Conservation (phyloP, 805 yeast genomes). For the Candida khao-thaluensis region DNA sequence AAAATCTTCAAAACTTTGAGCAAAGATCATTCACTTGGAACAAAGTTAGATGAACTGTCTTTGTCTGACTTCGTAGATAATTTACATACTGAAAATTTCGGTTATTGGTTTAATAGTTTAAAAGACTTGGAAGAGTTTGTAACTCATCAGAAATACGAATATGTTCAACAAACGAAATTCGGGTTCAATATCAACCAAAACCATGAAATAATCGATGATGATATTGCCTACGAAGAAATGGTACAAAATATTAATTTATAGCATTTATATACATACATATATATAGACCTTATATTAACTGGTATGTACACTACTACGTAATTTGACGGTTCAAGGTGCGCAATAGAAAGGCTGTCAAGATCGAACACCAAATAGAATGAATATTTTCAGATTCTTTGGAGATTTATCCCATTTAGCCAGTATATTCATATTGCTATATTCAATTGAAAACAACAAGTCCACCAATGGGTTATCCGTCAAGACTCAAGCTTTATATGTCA, state of each 20-base stretch:
- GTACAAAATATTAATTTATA: conserved; percentile 10
- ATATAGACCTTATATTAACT: no score
- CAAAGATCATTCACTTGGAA: conserved; percentile 7
- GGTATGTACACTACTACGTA: no score
- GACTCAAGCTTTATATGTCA: conserved; percentile 74
- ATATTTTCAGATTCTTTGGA: conserved; percentile 49
- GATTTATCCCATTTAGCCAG: conserved; percentile 84
- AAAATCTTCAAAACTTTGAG: conserved; percentile 23
- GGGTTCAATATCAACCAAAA: conserved; percentile 14
- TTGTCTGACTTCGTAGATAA: conserved; percentile 18
- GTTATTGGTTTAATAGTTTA: conserved; percentile 17
- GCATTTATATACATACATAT: background rate
- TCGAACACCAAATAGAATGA: conserved; percentile 25
- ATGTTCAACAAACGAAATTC: background rate
- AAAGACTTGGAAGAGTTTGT: conserved; percentile 17
- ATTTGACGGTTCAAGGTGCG: no score
- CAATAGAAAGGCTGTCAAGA: conserved; percentile 1
- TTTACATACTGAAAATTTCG: conserved; percentile 17
- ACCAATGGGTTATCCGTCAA: conserved; percentile 85
- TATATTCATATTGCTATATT: conserved; percentile 69
- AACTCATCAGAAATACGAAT: conserved; percentile 6
- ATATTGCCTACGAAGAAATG: conserved; percentile 19
- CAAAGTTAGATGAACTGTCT: conserved; percentile 10
- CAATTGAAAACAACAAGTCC: conserved; percentile 63
- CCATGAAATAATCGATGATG: conserved; percentile 19